phyloP scores from a whole-genome alignment of 169 alveolate genomes.

The Plasmodium sp. region DNA sequence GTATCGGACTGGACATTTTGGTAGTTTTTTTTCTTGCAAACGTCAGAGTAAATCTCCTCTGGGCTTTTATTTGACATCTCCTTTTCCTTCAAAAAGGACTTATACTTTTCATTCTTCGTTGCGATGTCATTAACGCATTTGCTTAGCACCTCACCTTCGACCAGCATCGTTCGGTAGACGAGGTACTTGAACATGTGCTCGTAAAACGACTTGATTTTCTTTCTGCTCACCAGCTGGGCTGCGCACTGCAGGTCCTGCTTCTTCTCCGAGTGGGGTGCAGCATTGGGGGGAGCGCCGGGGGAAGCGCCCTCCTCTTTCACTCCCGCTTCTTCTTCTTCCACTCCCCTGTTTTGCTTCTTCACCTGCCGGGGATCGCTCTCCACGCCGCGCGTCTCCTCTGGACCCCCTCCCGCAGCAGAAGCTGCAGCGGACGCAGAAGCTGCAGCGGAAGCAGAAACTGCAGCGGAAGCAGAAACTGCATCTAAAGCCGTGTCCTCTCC shows the following conservation, averaged over 20 bases:
- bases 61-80: background rate
- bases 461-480: background rate
- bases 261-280: background rate
- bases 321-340: background rate
- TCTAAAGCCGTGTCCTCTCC: background rate
- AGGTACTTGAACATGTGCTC: slow-evolving; percentile 51
- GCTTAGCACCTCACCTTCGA: background rate
- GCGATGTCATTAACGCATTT: slow-evolving; percentile 3
- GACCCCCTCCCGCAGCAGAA: background rate
- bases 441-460: too few relatives aligned
- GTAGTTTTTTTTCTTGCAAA: slow-evolving; percentile 36
- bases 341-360: background rate
- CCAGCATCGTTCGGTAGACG: slow-evolving; percentile 12
- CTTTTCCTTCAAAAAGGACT: background rate
- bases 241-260: slow-evolving; percentile 6
- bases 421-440: too few relatives aligned
- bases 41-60: slow-evolving; percentile 18
- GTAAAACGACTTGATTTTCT: slow-evolving; percentile 32
- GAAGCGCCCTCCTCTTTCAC: background rate
- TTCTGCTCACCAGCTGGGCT: background rate
- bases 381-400: background rate
- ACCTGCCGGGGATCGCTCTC: background rate
- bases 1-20: slow-evolving; percentile 7
- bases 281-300: too few relatives aligned
- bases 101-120: slow-evolving; percentile 13